Evolutionary conservation across 73 alveolate species (phyloP).

Genomic region (Paramecium tetraurelia): DNA sequence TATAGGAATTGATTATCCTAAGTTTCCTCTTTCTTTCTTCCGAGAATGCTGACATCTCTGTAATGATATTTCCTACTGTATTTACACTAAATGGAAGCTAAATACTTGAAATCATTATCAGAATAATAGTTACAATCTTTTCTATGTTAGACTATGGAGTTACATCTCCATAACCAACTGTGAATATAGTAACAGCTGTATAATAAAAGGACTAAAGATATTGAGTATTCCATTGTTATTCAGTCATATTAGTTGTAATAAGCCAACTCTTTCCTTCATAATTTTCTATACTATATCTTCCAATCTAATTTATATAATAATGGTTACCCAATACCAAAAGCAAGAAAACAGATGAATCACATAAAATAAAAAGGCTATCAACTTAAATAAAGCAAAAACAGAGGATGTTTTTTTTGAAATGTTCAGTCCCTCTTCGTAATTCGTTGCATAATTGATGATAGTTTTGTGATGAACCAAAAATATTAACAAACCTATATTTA

Average conservation of each 20-base stretch:
- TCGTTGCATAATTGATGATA: neutral
- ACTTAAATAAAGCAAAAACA: neutral
- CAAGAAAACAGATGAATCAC: constrained; percentile 27
- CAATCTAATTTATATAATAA: neutral
- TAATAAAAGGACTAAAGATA: constrained; percentile 74
- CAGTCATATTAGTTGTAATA: neutral
- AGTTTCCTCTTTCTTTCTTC: constrained; percentile 69
- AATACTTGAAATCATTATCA: constrained; percentile 82
- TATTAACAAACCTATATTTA: neutral
- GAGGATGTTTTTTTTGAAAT: neutral
- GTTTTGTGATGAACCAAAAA: constrained; percentile 29
- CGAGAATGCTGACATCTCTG: constrained; percentile 63
- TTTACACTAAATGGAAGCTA: constrained; percentile 82
- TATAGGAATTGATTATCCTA: constrained; percentile 61
- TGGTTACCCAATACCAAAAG: constrained; percentile 34
- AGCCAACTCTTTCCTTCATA: constrained; percentile 66
- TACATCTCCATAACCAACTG: constrained; percentile 83
- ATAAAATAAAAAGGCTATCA: neutral
- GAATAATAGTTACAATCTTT: constrained; percentile 59
- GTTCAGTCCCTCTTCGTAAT: neutral
- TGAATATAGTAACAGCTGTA: constrained; percentile 75
- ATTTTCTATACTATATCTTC: constrained; percentile 8
- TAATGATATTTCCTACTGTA: constrained; percentile 66
- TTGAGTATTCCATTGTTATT: neutral
- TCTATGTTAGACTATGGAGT: constrained; percentile 62